Evolutionary conservation across 192 early-diverging fungal genomes (phyloP).

Genomic region (Backusella circina): DNA sequence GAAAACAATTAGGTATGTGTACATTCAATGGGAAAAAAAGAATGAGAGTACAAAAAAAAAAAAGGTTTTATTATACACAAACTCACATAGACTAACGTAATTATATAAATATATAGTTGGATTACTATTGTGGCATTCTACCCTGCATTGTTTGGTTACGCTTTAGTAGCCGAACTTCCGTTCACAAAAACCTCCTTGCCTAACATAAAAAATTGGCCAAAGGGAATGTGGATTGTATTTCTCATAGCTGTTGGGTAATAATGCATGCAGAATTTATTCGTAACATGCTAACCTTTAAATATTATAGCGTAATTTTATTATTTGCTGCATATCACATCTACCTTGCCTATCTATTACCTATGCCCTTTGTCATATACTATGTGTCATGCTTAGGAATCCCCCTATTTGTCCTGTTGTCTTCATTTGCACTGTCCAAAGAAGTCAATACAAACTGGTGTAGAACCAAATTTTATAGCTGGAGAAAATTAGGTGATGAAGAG

Average conservation of each 20-base stretch:
- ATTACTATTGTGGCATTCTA: slow-evolving; percentile 38
- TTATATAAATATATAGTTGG: slow-evolving; percentile 16
- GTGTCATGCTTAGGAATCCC: slow-evolving; percentile 44
- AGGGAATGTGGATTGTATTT: slow-evolving; percentile 63
- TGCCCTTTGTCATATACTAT: slow-evolving; percentile 44
- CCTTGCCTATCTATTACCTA: slow-evolving; percentile 27
- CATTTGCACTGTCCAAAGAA: slow-evolving; percentile 36
- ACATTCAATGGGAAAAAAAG: neutral
- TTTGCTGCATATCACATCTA: slow-evolving; percentile 63
- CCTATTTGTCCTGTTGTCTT: slow-evolving; percentile 29
- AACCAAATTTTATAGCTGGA: slow-evolving; percentile 4
- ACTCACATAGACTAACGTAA: neutral
- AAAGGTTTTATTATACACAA: neutral
- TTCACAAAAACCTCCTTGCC: slow-evolving; percentile 66
- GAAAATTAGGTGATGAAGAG: neutral
- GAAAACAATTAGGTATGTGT: slow-evolving; percentile 19
- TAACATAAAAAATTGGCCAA: slow-evolving; percentile 58
- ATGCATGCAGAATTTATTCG: neutral
- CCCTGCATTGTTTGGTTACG: slow-evolving; percentile 48
- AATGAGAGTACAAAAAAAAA: neutral
- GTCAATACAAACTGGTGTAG: slow-evolving; percentile 36
- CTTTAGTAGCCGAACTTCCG: slow-evolving; percentile 60
- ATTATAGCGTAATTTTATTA: slow-evolving; percentile 45
- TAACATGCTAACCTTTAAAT: neutral
- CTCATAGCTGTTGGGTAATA: slow-evolving; percentile 44